Percentiles rank a stretch among this genome's conserved stretches.
These are phyloP conservation scores for Backusella luteola DNA, from an alignment of 192 early-diverging fungal species.

Conservation along the genomic window DNA sequence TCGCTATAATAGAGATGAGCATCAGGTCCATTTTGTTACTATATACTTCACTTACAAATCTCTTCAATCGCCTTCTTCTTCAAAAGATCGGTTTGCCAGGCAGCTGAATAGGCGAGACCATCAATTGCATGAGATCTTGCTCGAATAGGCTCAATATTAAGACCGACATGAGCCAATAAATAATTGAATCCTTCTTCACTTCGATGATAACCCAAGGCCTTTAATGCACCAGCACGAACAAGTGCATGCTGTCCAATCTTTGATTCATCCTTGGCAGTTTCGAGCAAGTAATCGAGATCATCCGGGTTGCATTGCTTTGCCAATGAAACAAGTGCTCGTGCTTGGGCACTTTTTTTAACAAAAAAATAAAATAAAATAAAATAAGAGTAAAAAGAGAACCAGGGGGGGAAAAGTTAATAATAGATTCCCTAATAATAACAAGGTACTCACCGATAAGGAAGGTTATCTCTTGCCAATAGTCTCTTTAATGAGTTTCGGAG, in stretches of 20 bases:
- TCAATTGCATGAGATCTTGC: neutral
- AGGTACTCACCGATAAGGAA: neutral
- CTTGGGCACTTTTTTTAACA: constrained; percentile 15
- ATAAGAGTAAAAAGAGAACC: too few species aligned
- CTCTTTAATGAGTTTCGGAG: neutral
- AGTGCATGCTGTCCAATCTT: constrained; percentile 39
- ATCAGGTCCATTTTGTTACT: neutral
- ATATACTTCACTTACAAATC: constrained; percentile 8
- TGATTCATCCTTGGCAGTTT: constrained; percentile 34
- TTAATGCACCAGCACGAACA: constrained; percentile 38
- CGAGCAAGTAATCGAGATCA: constrained; percentile 39
- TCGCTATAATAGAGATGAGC: neutral
- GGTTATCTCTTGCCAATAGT: neutral
- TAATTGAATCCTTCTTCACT: constrained; percentile 38
- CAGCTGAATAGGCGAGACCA: constrained; percentile 1
- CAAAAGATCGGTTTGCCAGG: constrained; percentile 22
- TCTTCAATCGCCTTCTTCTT: constrained; percentile 19
- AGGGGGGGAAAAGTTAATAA: neutral
- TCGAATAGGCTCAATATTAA: constrained; percentile 8
- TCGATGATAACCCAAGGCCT: constrained; percentile 39
- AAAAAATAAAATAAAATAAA: neutral
- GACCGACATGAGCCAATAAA: constrained; percentile 18
- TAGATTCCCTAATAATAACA: neutral
- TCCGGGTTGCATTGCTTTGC: constrained; percentile 45
- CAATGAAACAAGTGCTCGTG: constrained; percentile 31